phyloP scores from a whole-genome alignment of 768 basidiomycete genomes.

The Tulasnella sp. region DNA sequence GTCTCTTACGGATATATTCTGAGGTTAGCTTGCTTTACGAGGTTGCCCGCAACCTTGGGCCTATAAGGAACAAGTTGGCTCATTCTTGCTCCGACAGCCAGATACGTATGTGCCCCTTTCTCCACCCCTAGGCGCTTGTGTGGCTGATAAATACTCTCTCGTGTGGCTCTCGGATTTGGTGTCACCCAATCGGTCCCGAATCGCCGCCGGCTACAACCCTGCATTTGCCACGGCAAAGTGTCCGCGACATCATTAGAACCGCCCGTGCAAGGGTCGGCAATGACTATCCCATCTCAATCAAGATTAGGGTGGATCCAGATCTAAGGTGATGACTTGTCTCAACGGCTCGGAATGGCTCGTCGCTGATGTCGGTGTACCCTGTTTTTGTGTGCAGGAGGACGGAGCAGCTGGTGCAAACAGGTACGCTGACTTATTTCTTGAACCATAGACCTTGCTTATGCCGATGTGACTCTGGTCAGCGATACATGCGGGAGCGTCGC shows the following conservation, averaged over 20 bases:
- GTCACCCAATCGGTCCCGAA: no score
- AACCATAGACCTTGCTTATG: neutral
- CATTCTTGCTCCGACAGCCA: constrained; percentile 33
- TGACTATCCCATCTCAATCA: constrained; percentile 34
- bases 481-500: constrained; percentile 29
- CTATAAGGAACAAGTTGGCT: constrained; percentile 34
- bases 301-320: constrained; percentile 36
- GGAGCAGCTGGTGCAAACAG: constrained; percentile 29
- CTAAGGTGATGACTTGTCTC: constrained; percentile 23
- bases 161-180: no score
- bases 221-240: constrained; percentile 2
- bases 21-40: neutral
- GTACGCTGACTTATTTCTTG: constrained; percentile 7
- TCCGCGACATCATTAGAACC: constrained; percentile 31
- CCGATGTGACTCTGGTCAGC: constrained; percentile 19
- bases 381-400: constrained; percentile 25
- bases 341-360: no score
- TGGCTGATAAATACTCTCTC: no score
- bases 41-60: constrained; percentile 37
- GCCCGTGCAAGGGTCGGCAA: constrained; percentile 32
- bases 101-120: constrained; percentile 25
- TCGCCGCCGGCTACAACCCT: no score
- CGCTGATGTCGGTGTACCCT: neutral
- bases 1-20: neutral
- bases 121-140: neutral